Evolutionary conservation across 2,329 filamentous ascomycete genomes (phyloP), one percentile per base, ranked within the genome.

Genomic region (Aaosphaeria pasadenensis): DNA sequence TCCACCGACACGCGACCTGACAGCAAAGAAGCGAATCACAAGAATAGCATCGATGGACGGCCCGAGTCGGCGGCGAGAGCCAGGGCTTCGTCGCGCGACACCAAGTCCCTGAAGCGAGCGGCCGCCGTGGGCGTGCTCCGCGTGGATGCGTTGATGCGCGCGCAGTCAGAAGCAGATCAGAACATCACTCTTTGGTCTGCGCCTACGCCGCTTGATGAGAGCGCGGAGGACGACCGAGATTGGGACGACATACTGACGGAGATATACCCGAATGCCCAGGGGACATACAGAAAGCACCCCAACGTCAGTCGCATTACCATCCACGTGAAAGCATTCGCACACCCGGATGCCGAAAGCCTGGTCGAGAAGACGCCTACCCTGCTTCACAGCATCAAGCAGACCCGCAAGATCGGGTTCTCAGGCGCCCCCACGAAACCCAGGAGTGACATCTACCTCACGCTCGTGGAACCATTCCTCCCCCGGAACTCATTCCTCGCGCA

Each of bases 391-490:
- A 82, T 97, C 50, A 79, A 80, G 48, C 87, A 87, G 67, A 95
- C 91, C 0, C 87, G 80, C 60, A 94, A 94, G 67, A 91, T 97
- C 69, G 94, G 91, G 2, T 97, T 99, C 67, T 89, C 92, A 4
- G 91, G 91, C 9, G 91, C 91, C 1, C 92, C 94, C 0, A 91
- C 87, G 0, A 91, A 90, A 65, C 80, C 88, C 11, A 81, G 95
- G 59, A 96, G 91, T 7, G 95, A 99, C 67, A 97, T 99, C 44
- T 99, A 99, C 66, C 71, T 99, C 40, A 96, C 91, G 0, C 71
- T 99, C 42, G 84, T 85, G 49, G 85, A 90, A 54, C 88, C 90
- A 0, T 78, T 85, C n/a, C 76, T 99, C 28, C 85, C 87, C 13
- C 84, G 85, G 48, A 80, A 83, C 54, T 80, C 81, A 7, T 74